Base-by-base conservation (phyloP, 192 early-diverging fungal genomes). In the Umbelopsis sp. region DNA sequence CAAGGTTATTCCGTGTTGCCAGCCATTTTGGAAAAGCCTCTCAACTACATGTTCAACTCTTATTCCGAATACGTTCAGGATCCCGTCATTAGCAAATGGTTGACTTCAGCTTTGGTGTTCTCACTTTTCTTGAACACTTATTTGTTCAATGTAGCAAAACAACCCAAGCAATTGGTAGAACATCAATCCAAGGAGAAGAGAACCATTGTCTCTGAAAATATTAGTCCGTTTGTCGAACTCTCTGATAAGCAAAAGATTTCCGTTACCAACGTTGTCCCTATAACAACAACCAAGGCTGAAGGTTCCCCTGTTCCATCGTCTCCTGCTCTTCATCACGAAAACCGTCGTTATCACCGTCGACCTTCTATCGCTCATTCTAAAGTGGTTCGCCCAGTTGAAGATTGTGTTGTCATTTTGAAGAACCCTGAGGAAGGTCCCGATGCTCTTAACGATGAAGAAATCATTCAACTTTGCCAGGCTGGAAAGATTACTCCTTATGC, bases 401-500 rank as follows among this genome's bases (percentile, higher is more conserved):
- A 80, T 47, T 85, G 83, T 51, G 4, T 83, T 47, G 51, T 71
- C 9, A 74, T 88, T 41, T 49, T 84, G 29, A 79, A 82, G 66
- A 74, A 80, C 4, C 69, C 80, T n/a, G 81, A 73, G 26, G 47
- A 62, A 44, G 84, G 80, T 34, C 32, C 70, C 22, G 24, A 67
- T 34, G 59, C 65, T 21, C 82, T 96, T 7, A 79, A 69, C 54
- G 92, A 97, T 77, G 92, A 92, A 47, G 93, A 97, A 71, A 72
- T 97, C 29, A 68, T 94, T 36, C 65, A 77, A 44, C 86, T 97
- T 44, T 91, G 91, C 41, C 81, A 84, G 29, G 82, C 73, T 38
- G 91, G 92, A 49, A 92, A 90, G 53, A 85, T 97, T 59, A 87
- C 93, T 2, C 80, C 89, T 22, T 92, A 97, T 79, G 89, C 94